Conservation (phyloP, 23 red algal species). For the Gracilaria caudata region DNA sequence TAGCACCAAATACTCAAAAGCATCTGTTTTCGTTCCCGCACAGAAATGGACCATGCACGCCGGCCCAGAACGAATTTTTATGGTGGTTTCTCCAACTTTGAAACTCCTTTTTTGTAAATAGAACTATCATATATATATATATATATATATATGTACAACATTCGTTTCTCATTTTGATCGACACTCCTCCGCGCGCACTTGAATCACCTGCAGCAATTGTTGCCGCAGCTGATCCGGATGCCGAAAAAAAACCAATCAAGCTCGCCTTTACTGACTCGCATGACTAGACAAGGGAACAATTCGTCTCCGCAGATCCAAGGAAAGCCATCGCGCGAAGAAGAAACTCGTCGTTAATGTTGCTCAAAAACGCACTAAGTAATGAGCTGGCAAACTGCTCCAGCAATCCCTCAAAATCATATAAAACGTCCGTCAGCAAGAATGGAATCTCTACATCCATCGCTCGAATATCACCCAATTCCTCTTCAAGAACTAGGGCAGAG, state of each 20-base stretch:
- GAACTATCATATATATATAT: not conserved
- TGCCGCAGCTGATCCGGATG: no score
- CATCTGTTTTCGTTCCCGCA: no score
- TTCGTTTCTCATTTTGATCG: not conserved
- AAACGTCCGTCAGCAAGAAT: not conserved
- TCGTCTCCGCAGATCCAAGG: not conserved
- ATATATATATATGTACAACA: not conserved
- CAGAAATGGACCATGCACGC: no score
- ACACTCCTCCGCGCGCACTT: not conserved
- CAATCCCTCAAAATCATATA: not conserved
- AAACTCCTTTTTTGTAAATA: not conserved
- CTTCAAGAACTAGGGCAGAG: not conserved
- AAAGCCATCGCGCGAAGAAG: not conserved
- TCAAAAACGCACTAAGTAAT: not conserved
- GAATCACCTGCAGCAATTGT: no score
- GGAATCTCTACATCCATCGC: not conserved
- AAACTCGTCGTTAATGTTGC: not conserved
- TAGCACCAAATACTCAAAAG: no score
- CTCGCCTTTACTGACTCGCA: no score
- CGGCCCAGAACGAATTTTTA: no score
- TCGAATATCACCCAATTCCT: not conserved
- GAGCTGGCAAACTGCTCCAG: not conserved
- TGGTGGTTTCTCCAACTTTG: no score
- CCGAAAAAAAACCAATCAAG: no score
- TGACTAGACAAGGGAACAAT: not conserved